Percentiles rank a stretch among this genome's conserved stretches.
phyloP scores from a whole-genome alignment of 2,329 filamentous ascomycete species.

The Penicillium sp. region DNA sequence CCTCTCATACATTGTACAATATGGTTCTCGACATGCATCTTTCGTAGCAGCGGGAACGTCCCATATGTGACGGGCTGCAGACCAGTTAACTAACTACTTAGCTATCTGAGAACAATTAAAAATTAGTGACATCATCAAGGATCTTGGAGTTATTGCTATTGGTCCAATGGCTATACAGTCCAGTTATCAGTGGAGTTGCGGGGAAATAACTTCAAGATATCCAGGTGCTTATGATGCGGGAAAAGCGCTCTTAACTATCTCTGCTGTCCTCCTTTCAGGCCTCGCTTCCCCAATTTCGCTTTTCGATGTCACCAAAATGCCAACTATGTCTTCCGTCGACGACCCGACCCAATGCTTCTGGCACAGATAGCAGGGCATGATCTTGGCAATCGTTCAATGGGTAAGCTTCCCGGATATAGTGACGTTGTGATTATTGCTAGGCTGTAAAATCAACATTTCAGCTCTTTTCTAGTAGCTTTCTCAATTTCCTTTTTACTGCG shows the following conservation, averaged over 20 bases:
- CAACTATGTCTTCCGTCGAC: conserved; percentile 6
- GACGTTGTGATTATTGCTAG: conserved; percentile 47
- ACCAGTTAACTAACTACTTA: neutral
- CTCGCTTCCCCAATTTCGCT: neutral
- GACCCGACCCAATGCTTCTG: conserved; percentile 35
- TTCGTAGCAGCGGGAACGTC: conserved; percentile 51
- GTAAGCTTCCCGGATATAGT: conserved; percentile 36
- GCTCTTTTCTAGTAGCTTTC: too few species aligned
- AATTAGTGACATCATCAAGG: neutral
- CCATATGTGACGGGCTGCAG: too few species aligned
- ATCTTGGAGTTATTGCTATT: neutral
- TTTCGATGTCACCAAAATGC: neutral
- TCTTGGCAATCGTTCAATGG: conserved; percentile 40
- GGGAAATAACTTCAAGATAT: neutral
- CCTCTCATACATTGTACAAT: conserved; percentile 51
- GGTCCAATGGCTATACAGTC: neutral
- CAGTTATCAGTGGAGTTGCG: neutral
- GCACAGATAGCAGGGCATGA: conserved; percentile 38
- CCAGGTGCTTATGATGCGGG: neutral
- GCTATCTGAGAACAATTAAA: neutral
- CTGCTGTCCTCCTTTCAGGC: neutral
- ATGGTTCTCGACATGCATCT: conserved; percentile 52
- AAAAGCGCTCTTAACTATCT: neutral
- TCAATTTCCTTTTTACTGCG: neutral
- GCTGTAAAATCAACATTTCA: too few species aligned